These are phyloP conservation scores for Gaultheria prostrata DNA, from an alignment of 148 eudicot species.

Conservation along the genomic window DNA sequence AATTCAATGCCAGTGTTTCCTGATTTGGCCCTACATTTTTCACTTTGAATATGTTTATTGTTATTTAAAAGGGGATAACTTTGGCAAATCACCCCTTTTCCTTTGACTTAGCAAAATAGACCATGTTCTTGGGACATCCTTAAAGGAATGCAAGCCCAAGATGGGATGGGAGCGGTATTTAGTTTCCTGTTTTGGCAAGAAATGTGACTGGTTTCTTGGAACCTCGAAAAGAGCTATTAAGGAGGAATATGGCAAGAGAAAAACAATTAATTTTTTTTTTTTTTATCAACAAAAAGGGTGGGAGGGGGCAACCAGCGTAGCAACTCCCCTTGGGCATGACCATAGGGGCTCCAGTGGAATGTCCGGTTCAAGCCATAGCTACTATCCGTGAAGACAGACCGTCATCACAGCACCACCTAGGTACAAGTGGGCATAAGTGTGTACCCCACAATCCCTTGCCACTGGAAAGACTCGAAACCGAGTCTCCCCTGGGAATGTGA, in stretches of 20 bases:
- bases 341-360: no score
- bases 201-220: background rate
- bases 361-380: no score
- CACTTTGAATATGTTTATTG: background rate
- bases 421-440: no score
- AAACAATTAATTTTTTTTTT: no score
- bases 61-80: background rate
- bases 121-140: background rate
- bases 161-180: background rate
- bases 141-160: background rate
- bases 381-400: no score
- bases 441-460: no score
- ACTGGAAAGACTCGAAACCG: no score
- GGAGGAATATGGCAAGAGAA: background rate
- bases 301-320: no score
- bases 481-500: no score
- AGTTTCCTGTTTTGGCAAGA: background rate
- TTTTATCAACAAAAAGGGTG: no score
- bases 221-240: background rate
- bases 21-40: background rate
- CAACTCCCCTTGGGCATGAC: no score
- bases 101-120: background rate
- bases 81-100: background rate
- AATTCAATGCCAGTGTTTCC: background rate
- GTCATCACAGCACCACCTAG: no score